Conservation (phyloP, 768 basidiomycete genomes). For the Rhizopogon salebrosus region DNA sequence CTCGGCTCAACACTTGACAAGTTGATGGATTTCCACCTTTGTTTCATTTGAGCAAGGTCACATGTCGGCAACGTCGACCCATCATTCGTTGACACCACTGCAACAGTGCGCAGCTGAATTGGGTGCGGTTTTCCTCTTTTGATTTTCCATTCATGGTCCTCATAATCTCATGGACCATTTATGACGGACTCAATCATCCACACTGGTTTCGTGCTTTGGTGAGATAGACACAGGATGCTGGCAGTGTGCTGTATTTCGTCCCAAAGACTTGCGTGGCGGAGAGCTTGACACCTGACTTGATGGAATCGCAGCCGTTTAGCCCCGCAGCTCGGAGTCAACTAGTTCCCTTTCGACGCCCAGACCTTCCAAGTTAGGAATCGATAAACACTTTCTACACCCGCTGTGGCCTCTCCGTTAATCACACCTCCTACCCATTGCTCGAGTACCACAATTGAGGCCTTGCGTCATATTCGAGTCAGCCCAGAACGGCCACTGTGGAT, state of each 20-base stretch:
- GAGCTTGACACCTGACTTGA: neutral
- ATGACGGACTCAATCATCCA: neutral
- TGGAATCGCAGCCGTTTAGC: neutral
- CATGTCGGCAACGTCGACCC: too few relatives aligned
- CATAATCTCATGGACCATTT: neutral
- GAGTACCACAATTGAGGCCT: neutral
- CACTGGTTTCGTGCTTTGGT: neutral
- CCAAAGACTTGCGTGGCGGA: neutral
- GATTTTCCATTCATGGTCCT: neutral
- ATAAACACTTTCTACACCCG: neutral
- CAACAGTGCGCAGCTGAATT: too few relatives aligned
- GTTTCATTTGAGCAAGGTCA: too few relatives aligned
- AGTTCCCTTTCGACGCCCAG: neutral
- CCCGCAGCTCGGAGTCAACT: neutral
- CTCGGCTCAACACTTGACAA: too few relatives aligned
- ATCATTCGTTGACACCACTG: too few relatives aligned
- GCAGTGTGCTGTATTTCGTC: neutral
- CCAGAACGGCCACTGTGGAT: too few relatives aligned
- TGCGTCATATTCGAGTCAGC: neutral
- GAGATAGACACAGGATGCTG: neutral
- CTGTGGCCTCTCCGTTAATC: neutral
- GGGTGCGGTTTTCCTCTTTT: neutral
- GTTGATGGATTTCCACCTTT: too few relatives aligned
- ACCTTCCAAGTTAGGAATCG: neutral
- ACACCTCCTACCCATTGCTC: neutral